Conservation (phyloP, 1,139 yeast species). For the Yamadazyma mexicana region DNA sequence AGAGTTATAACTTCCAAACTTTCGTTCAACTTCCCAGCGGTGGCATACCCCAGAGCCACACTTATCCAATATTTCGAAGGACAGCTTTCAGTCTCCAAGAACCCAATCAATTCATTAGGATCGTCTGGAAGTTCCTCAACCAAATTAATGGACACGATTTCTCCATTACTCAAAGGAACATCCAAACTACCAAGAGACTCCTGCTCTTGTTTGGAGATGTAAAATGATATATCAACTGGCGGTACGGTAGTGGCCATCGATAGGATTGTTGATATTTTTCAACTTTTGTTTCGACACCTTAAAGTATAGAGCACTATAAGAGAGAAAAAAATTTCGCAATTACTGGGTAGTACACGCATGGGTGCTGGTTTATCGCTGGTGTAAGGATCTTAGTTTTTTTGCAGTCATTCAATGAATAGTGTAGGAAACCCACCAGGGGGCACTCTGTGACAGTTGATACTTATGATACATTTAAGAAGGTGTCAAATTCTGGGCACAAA, state of each 20-base stretch:
- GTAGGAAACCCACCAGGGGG: too few species aligned
- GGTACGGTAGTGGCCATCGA: conserved; percentile 15
- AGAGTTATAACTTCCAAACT: conserved; percentile 63
- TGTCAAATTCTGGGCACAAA: too few species aligned
- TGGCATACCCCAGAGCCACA: conserved; percentile 78
- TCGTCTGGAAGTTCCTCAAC: conserved; percentile 83
- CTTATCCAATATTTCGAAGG: conserved; percentile 79
- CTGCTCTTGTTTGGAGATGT: conserved; percentile 33
- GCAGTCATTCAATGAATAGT: too few species aligned
- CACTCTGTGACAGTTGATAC: too few species aligned
- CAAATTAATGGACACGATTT: conserved; percentile 68
- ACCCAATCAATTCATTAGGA: conserved; percentile 74
- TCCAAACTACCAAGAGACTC: conserved; percentile 47
- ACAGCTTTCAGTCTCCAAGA: conserved; percentile 78
- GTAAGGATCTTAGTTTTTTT: not conserved
- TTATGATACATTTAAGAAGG: too few species aligned
- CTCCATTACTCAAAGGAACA: conserved; percentile 69
- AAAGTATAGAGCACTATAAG: not conserved
- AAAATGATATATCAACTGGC: conserved; percentile 38
- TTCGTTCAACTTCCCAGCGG: conserved; percentile 56
- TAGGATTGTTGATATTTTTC: conserved; percentile 2
- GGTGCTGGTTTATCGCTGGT: not conserved
- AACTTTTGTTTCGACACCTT: conserved; percentile 4
- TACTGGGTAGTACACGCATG: not conserved
- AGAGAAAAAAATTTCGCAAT: conserved; percentile 1